Base-by-base conservation (phyloP, 2,329 filamentous ascomycete genomes). In the Cladosporium halotolerans region DNA sequence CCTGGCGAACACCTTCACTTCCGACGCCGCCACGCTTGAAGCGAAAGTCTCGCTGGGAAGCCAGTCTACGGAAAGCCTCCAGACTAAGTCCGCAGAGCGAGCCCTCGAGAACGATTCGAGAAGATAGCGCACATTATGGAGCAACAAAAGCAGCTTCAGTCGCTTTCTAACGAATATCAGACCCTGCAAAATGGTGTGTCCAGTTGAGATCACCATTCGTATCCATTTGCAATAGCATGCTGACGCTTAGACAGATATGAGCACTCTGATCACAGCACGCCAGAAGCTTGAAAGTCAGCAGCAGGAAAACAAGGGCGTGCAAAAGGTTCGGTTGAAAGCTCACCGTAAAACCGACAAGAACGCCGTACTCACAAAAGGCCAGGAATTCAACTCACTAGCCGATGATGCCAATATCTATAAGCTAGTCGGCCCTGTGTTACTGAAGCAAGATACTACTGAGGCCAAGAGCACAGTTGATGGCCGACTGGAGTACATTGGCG, bases 381-480 rank as follows among this genome's bases (percentile, higher is more conserved):
- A 93, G 85, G 92, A 97, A 71, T 97, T 97, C 70, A 78, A 82
- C 39, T 79, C 80, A 51, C 78, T 97, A 55, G 81, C 84, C 63
- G 85, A 91, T 36, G 86, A 86, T 62, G 87, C 95, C 65, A 89
- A 84, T 59, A 95, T 99, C 70, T 99, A 95, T 81, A 99, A 97
- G 73, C 82, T 96, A 40, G 84, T 96, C 44, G 93, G 93, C 0
- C 93, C 93, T 0, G 88, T 97, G 6, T 75, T 99, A 36, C 72
- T 99, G 65, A 96, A 97, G 78, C 93, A 99, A 72, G 93, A 97
- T 54, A 91, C 88, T 70, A 75, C 82, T 1, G 93, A 99, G 69
- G 93, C 93, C 0, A 84, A 90, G 60, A 86, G 88, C 77, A 91
- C 90, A 0, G 93, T 99, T 14, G 89, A 95, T 62, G 89, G 89